phyloP scores from a whole-genome alignment of 2,329 filamentous ascomycete species.

The Aspergillus pseudoterreus region DNA sequence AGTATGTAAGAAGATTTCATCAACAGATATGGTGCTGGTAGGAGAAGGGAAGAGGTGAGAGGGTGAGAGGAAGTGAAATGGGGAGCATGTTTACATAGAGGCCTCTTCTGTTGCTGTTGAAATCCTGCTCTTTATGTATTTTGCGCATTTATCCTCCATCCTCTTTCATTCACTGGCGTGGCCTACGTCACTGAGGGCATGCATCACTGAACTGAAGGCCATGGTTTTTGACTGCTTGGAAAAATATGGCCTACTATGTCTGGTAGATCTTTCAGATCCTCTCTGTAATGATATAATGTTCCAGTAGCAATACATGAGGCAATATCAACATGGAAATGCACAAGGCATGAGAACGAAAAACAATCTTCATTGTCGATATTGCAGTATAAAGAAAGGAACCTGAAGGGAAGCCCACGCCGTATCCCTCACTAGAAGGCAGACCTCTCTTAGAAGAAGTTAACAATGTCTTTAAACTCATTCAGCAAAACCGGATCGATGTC shows the following conservation, averaged over 20 bases:
- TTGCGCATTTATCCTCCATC: not conserved
- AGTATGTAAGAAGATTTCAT: too few species aligned
- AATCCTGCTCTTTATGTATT: not conserved
- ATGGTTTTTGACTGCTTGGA: not conserved
- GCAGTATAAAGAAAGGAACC: too few species aligned
- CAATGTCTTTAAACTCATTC: slow-evolving; percentile 39
- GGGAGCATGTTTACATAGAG: not conserved
- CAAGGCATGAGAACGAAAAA: not conserved
- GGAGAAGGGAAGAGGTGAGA: too few species aligned
- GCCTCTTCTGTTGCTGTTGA: not conserved
- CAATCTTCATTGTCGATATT: not conserved
- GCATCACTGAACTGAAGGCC: not conserved
- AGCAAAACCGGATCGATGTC: slow-evolving; percentile 36
- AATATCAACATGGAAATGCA: too few species aligned
- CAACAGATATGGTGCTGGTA: too few species aligned
- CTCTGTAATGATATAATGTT: too few species aligned
- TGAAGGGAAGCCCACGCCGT: not conserved
- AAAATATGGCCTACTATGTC: too few species aligned
- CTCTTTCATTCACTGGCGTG: not conserved
- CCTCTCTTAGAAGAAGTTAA: slow-evolving; percentile 33
- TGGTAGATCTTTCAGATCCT: too few species aligned
- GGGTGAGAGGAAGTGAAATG: too few species aligned
- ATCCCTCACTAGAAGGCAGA: not conserved
- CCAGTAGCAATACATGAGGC: too few species aligned
- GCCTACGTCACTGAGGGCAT: not conserved